A percentile compares a stretch with the other conserved stretches of the same genome.
These are phyloP conservation scores for Phytophthora kernoviae DNA, from an alignment of 352 stramenopile genomes.

Conservation along the genomic window DNA sequence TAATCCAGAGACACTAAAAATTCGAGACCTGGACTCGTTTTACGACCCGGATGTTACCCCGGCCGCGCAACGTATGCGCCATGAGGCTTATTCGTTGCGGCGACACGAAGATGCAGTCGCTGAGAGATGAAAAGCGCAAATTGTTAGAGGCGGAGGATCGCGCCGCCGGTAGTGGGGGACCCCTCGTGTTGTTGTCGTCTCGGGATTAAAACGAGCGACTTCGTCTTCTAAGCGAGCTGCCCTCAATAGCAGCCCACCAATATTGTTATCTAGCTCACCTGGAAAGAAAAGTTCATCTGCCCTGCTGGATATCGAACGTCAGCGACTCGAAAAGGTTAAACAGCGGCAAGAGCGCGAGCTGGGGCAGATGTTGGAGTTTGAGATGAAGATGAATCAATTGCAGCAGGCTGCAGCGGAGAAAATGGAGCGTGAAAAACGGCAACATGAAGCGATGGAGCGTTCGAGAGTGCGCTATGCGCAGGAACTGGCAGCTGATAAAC, in stretches of 20 bases:
- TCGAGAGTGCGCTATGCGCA: conserved; percentile 65
- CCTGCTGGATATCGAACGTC: conserved; percentile 70
- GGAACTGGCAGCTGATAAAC: conserved; percentile 77
- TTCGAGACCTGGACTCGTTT: conserved; percentile 93
- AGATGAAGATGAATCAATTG: conserved; percentile 90
- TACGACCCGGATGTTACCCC: conserved; percentile 81
- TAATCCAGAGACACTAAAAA: conserved; percentile 92
- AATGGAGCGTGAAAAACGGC: conserved; percentile 63
- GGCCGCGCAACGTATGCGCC: conserved; percentile 90
- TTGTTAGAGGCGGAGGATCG: conserved; percentile 58
- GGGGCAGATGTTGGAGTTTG: conserved; percentile 92
- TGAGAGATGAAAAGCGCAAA: conserved; percentile 80
- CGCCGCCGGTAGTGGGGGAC: not conserved
- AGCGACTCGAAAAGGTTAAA: conserved; percentile 77
- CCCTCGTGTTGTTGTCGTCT: conserved; percentile 13
- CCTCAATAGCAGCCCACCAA: conserved; percentile 4
- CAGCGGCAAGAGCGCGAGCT: conserved; percentile 80
- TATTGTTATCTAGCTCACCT: conserved; percentile 13
- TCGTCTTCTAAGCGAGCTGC: conserved; percentile 3
- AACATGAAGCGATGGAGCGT: conserved; percentile 73
- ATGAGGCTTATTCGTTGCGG: conserved; percentile 92
- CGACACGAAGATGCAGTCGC: conserved; percentile 91
- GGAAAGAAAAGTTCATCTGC: conserved; percentile 37
- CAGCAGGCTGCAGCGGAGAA: conserved; percentile 78
- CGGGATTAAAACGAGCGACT: conserved; percentile 11